Evolutionary conservation across 2,329 filamentous ascomycete species (phyloP).

Genomic region (Piedraia hortae): DNA sequence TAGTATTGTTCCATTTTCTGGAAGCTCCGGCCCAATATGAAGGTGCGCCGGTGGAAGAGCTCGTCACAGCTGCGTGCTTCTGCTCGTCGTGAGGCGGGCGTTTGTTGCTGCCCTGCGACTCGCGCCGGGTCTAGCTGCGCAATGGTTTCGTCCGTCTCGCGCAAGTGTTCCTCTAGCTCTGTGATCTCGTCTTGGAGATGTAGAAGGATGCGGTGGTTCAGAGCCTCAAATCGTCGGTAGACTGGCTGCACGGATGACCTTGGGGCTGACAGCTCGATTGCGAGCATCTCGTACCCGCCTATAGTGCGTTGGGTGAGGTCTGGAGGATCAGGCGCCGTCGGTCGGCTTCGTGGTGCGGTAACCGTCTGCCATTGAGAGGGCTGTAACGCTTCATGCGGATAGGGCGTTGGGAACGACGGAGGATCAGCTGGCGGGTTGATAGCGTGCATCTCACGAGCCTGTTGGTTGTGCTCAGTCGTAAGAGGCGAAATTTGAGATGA

Average conservation of each 20-base stretch:
- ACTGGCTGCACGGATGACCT: conserved; percentile 24
- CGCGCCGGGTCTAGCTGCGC: conserved; percentile 12
- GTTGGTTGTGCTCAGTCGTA: too few relatives aligned
- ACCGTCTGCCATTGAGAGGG: too few relatives aligned
- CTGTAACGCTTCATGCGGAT: too few relatives aligned
- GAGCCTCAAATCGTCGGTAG: conserved; percentile 54
- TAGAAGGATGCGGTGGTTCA: conserved; percentile 60
- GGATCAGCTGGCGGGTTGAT: too few relatives aligned
- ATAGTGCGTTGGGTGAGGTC: conserved; percentile 9
- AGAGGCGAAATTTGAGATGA: too few relatives aligned
- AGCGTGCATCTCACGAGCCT: too few relatives aligned
- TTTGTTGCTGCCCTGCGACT: conserved; percentile 4
- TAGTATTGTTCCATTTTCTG: conserved; percentile 42
- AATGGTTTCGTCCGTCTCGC: conserved; percentile 35
- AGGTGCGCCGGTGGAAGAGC: conserved; percentile 30
- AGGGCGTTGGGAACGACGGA: too few relatives aligned
- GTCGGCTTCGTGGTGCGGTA: conserved; percentile 4
- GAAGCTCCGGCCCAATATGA: conserved; percentile 33
- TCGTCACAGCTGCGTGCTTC: conserved; percentile 28
- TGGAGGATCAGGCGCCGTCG: conserved; percentile 9
- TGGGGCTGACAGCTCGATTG: conserved; percentile 22
- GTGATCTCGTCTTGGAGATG: conserved; percentile 65
- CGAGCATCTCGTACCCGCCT: conserved; percentile 34
- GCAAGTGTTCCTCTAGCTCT: conserved; percentile 55
- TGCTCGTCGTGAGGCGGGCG: conserved; percentile 31